Evolutionary conservation across 495 filamentous ascomycete species (phyloP), one percentile per base, ranked within the genome.

Genomic region (Opeltia flavorubescens): DNA sequence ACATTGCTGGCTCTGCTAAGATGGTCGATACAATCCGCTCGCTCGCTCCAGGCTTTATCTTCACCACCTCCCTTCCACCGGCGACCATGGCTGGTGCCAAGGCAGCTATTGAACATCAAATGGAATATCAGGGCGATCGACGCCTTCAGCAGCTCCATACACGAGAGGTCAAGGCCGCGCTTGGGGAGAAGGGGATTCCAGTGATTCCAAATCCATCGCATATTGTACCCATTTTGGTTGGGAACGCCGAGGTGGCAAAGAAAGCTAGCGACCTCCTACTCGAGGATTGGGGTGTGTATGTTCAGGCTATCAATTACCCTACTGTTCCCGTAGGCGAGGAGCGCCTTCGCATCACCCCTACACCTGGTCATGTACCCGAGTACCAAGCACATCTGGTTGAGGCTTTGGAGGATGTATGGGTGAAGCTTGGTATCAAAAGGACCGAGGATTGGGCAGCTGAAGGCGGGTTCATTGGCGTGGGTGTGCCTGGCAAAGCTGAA

Each of bases 301-400:
- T 98, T 12, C 91, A 98, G 65, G 86, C 86, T 47, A 96, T 98
- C 73, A 98, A 98, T 67, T 98, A 96, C 66, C 91, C 91, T 5
- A 98, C 91, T 45, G 91, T 98, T 1, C 91, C 91, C 1, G 84
- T 89, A 4, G 91, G 91, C 12, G 86, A 98, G 67, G 91, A 98
- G 66, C 82, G 91, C 26, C 75, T 98, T 43, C 81, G 91, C 53
- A 84, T 98, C 61, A 98, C 91, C 6, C 91, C 91, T 0, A 98
- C 91, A 8, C 91, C 91, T 0, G 91, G 91, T 28, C 91, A 98
- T 59, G 77, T 76, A 43, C 80, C 80, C 60, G 71, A 82, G 50
- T 87, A 80, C 60, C 84, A 84, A 46, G 79, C 88, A 48, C 77
- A 95, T 51, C 76, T 98, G 5, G 80, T 94, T n/a, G 60, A 76